phyloP scores from a whole-genome alignment of 1,284 basidiomycete genomes.

The Marasmius sp. region DNA sequence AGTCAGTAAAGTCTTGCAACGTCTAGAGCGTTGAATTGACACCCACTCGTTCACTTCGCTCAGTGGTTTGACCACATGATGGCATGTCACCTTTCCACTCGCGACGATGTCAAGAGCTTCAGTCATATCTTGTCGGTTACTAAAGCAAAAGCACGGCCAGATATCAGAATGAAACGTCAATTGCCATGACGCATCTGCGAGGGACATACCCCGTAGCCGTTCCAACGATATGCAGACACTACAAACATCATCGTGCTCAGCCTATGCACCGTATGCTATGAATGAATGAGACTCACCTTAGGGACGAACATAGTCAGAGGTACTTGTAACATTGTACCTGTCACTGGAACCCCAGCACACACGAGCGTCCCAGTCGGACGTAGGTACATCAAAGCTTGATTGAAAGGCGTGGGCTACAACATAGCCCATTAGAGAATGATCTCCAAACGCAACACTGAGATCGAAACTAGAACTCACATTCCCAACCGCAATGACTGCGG shows the following conservation, averaged over 20 bases:
- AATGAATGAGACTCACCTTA: conserved; percentile 33
- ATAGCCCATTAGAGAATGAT: neutral
- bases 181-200: neutral
- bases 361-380: conserved; percentile 58
- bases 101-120: conserved; percentile 69
- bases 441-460: neutral
- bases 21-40: neutral
- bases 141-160: conserved; percentile 17
- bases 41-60: conserved; percentile 48
- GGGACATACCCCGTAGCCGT: conserved; percentile 53
- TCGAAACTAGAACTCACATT: conserved; percentile 28
- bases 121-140: conserved; percentile 59
- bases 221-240: conserved; percentile 56
- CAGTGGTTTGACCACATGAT: conserved; percentile 45
- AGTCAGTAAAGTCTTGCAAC: neutral
- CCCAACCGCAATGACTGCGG: conserved; percentile 56
- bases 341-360: conserved; percentile 57
- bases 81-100: conserved; percentile 62
- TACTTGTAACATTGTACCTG: conserved; percentile 35
- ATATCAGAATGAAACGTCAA: neutral
- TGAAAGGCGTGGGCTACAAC: conserved; percentile 52
- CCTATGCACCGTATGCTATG: neutral
- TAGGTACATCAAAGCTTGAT: conserved; percentile 65
- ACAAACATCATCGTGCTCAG: neutral
- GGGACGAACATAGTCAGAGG: conserved; percentile 60